Evolutionary conservation across 225 moss, liverwort and hornwort species (phyloP).

Genomic region (Pseudoscleropodium purum): DNA sequence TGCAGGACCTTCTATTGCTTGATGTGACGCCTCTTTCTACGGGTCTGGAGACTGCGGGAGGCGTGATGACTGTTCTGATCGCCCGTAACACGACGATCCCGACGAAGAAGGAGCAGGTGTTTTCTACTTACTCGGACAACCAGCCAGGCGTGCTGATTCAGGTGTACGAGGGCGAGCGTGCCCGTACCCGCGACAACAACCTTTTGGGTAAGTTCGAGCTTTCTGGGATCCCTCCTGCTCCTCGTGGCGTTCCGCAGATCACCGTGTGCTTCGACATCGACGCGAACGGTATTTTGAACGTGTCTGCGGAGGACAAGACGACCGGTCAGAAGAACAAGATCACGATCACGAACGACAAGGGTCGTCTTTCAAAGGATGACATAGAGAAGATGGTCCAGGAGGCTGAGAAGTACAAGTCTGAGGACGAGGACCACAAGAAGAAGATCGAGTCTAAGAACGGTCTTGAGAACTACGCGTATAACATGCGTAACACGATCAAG

Average conservation of each 20-base stretch:
- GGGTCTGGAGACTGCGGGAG: not conserved
- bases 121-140: constrained; percentile 5
- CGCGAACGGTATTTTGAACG: constrained; percentile 11
- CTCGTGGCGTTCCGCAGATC: not conserved
- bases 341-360: constrained; percentile 29
- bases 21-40: not conserved
- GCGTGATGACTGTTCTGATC: constrained; percentile 34
- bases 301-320: constrained; percentile 39
- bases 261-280: not conserved
- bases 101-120: constrained; percentile 4
- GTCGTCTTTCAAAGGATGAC: constrained; percentile 27
- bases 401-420: constrained; percentile 23
- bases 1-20: constrained; percentile 23
- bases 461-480: constrained; percentile 4
- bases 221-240: not conserved
- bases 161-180: constrained; percentile 35
- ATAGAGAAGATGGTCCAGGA: constrained; percentile 35
- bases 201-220: constrained; percentile 19
- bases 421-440: constrained; percentile 35
- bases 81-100: constrained; percentile 27
- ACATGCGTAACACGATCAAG: not conserved
- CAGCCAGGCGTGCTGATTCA: constrained; percentile 32
- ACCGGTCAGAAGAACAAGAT: constrained; percentile 34
- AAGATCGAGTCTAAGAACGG: constrained; percentile 42
- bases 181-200: constrained; percentile 8